Evolutionary conservation across 108 stramenopile species (phyloP), one percentile per base, ranked within the genome.

Genomic region (Cyclotella cryptica): DNA sequence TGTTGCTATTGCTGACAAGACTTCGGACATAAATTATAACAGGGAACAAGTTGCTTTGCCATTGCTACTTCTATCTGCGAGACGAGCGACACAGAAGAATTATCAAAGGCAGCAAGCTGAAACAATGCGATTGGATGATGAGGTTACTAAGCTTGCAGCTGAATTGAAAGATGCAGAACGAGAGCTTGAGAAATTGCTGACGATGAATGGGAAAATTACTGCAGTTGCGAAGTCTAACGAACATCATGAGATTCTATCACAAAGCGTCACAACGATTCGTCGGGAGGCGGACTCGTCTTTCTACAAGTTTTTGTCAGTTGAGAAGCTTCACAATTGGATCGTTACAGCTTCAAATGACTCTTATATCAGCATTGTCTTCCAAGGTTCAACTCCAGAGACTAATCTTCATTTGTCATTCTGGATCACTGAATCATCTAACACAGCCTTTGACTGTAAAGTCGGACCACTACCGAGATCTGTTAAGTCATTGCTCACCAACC

Each of bases 311-410:
- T 71, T 87, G 39, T 84, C 85, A 13, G 49, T 86, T 21, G 81
- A 79, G 61, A 83, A 75, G 40, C 71, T 88, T 46, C 87, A 88
- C 42, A 84, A 79, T 39, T 88, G 87, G 87, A 49, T 79, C 7
- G 57, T 84, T 10, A 76, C 71, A 27, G 63, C 73, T 35, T 65
- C 83, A 13, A 70, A 39, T 55, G 75, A 80, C 22, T 61, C 70
- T 19, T 66, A 61, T 24, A 52, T 85, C 4, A 53, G 71, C 59
- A 46, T 88, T 53, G 47, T 74, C 10, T 79, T 83, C 24, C 30
- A 69, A 26, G 82, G 82, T 46, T 40, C 66, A 26, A 65, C 77
- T 35, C 9, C 62, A 44, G 74, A 83, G 66, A 73, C 78, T n/a
- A 65, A 53, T 44, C 62, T 86, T 19, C 65, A 64, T 11, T 24